Base-by-base conservation (phyloP, 2,329 filamentous ascomycete genomes). In the Colletotrichum liaoningense region DNA sequence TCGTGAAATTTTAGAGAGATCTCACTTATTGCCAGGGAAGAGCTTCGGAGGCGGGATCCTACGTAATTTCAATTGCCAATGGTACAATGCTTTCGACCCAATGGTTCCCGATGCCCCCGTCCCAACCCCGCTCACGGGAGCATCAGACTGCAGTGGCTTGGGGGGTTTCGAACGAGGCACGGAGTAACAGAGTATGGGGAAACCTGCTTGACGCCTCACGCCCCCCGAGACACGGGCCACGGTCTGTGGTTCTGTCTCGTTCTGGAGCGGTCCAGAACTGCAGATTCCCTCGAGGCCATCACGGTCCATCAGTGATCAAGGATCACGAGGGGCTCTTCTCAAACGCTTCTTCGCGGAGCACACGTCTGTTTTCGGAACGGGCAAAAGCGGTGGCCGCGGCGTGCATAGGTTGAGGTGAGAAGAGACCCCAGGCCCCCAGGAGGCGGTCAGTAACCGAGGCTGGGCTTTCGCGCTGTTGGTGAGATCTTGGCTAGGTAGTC, bases 311-410 rank as follows among this genome's bases (percentile, higher is more conserved):
- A 42, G 14, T n/a, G 38, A 14, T n/a, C 9, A 14, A 42, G 38
- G 38, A 55, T 73, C 67, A 66, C 60, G 67, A 49, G 62, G 59
- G 54, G 54, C 64, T 6, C 16, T 26, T 63, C 46, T 33, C 35
- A 3, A 65, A 22, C 38, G 22, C 16, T 16, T n/a, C n/a, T 19
- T 24, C 66, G 38, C 67, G 46, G 60, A 65, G 46, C 42, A 52
- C 33, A 56, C 38, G 12, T 16, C 59, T 70, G 70, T 46, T 70
- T 73, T 73, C 67, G 67, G 67, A 73, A 65, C 66, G 59, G 57
- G 49, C 42, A 66, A 67, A 33, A 30, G 58, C 26, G 64, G 58
- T 52, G 52, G 69, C 56, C 58, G 52, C 38, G 28, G 42, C 42
- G 3, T 49, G 42, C 42, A 49, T 49, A 22, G 4, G 42, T 42